These are phyloP conservation scores for Epichloe gansuensis DNA, from an alignment of 2,329 filamentous ascomycete genomes.

Conservation along the genomic window DNA sequence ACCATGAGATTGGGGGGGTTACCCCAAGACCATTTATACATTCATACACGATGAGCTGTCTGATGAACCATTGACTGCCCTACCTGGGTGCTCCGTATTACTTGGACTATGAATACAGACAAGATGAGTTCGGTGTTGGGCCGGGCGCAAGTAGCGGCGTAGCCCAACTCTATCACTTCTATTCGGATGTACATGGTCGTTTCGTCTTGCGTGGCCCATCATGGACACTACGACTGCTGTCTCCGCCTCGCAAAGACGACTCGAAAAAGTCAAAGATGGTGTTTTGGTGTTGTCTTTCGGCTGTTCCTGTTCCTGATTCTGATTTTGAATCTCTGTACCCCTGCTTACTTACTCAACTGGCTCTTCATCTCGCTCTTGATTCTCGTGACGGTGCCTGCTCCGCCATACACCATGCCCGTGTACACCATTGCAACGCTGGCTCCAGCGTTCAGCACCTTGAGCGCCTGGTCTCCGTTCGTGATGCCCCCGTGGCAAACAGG, in stretches of 20 bases:
- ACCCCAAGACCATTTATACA: background rate
- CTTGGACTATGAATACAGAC: no score
- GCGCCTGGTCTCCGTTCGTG: slow-evolving; percentile 73
- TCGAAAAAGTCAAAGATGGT: background rate
- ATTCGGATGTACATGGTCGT: background rate
- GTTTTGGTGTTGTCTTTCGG: background rate
- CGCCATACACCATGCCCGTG: slow-evolving; percentile 58
- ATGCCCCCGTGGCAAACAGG: slow-evolving; percentile 89
- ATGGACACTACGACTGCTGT: background rate
- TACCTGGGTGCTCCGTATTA: no score
- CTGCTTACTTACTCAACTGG: background rate
- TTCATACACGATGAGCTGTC: background rate
- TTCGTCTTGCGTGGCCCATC: background rate
- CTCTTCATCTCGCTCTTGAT: slow-evolving; percentile 52
- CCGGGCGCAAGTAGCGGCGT: background rate
- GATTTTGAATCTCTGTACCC: background rate
- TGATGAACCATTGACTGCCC: background rate
- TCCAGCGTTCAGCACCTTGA: slow-evolving; percentile 73
- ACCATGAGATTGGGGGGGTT: background rate
- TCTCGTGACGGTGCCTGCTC: slow-evolving; percentile 50
- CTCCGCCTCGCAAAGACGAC: background rate
- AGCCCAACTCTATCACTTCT: background rate
- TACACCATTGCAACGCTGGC: slow-evolving; percentile 89
- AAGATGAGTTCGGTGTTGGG: no score
- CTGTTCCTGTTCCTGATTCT: background rate